Evolutionary conservation across 2,329 filamentous ascomycete genomes (phyloP), one percentile per base, ranked within the genome.

Genomic region (Leptographium flavum): DNA sequence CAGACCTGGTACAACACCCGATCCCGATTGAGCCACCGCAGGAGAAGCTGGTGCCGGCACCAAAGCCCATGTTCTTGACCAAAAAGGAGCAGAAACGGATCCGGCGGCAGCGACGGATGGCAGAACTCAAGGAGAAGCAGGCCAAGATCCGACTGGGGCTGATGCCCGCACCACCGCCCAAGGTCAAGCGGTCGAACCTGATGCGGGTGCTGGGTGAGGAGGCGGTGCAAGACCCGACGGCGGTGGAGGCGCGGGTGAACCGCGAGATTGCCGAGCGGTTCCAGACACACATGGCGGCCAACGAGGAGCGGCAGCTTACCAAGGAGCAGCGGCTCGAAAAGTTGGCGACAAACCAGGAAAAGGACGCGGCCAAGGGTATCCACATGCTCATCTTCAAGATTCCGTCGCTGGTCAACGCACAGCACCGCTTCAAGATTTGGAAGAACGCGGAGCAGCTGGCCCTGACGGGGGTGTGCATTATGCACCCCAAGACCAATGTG

Each of bases 161-260:
- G 14, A 82, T 90, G 49, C 87, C 88, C 3, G 86, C 90, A 19
- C 87, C 88, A 25, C 83, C 88, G 23, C 90, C 92, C 11, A 98
- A 96, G 64, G 87, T 98, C 54, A 96, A 95, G 66, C 93, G 93
- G 63, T 85, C 83, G 47, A 98, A 98, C 61, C 75, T 98, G 58
- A 98, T 98, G 92, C 82, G 88, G 47, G 92, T 98, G 27, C 72
- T 95, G 46, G 92, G 92, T 50, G 87, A 95, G 59, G 82, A 87
- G 63, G 74, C 74, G 17, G 90, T 98, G 53, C 93, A 94, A 58
- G 92, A 98, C 63, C 92, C 92, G 7, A 98, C 93, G 1, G 92
- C 92, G 4, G 92, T 98, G 39, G 92, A 98, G 65, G 87, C 87
- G 42, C 80, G 87, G 22, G 92, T 98, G 43, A 94, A 93, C 61